Base-by-base conservation (phyloP, 2,329 filamentous ascomycete genomes). In the Phyllosticta capitalensis region DNA sequence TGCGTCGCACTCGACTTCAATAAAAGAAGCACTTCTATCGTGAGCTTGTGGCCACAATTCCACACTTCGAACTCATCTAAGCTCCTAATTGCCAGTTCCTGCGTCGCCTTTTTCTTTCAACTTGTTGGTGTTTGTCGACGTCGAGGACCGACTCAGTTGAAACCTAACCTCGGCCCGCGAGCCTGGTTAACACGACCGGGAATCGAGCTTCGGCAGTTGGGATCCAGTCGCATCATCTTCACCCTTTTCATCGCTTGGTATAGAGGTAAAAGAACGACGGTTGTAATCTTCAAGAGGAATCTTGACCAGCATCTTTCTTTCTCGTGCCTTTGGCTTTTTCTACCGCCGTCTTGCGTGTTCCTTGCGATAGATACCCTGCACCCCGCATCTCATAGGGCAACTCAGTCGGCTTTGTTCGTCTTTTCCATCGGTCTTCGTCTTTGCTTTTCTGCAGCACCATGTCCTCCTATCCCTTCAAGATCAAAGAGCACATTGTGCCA, bases 401-500 rank as follows among this genome's bases (percentile, higher is more conserved):
- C 21, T 20, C 19, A 20, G 10, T 49, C 12, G 9, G n/a, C 7
- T 9, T 19, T 1, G 17, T 57, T 26, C 38, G 10, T 20, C 38
- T 19, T 17, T 19, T 10, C 28, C 26, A 24, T 21, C n/a, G 9
- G 17, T 22, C 21, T 26, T n/a, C 3, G 19, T 17, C 5, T 30
- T 24, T 30, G 17, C 33, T 12, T 50, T 52, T 50, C 21, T 30
- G 19, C 21, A 9, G 17, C 2, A 49, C 20, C 91, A 96, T 76
- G 78, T 81, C 51, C 73, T 95, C 20, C 17, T 58, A 30, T 55
- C 56, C 56, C 17, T 88, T 88, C 74, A 74, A 81, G 63, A 75
- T 92, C 64, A 80, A 82, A 64, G 86, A 92, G 71, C 90, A 95
- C 75, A 76, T 79, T 33, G 74, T 92, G 65, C 81, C 84, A 59